These are phyloP conservation scores for Excoecaria agallocha DNA, from an alignment of 345 rosid species.

Conservation along the genomic window DNA sequence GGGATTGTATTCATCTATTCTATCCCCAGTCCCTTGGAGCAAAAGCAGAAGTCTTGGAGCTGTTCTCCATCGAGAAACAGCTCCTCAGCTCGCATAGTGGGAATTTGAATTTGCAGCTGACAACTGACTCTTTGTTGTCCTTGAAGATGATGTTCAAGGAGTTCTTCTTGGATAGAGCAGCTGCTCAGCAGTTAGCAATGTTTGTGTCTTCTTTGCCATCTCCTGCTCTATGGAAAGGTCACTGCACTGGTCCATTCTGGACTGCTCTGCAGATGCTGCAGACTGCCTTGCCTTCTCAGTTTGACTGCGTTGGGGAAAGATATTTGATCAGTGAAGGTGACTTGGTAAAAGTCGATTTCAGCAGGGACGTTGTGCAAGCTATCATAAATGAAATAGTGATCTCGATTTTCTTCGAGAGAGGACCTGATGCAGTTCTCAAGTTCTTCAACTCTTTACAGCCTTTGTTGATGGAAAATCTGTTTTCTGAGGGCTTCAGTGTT, in stretches of 20 bases:
- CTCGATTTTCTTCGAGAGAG: conserved; percentile 63
- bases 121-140: conserved; percentile 71
- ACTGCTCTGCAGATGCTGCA: conserved; percentile 75
- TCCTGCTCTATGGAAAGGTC: conserved; percentile 62
- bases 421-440: conserved; percentile 61
- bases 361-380: conserved; percentile 45
- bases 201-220: conserved; percentile 57
- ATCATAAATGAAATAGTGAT: conserved; percentile 60
- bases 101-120: conserved; percentile 67
- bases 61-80: conserved; percentile 90
- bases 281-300: conserved; percentile 57
- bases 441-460: conserved; percentile 83
- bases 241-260: conserved; percentile 47
- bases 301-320: conserved; percentile 57
- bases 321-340: conserved; percentile 60
- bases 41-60: conserved; percentile 92
- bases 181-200: conserved; percentile 77
- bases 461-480: conserved; percentile 71
- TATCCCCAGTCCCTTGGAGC: conserved; percentile 89
- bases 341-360: conserved; percentile 43
- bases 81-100: conserved; percentile 92
- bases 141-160: conserved; percentile 57
- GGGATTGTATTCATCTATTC: conserved; percentile 88
- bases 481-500: conserved; percentile 64
- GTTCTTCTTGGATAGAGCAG: conserved; percentile 45